Conservation (phyloP, 108 stramenopile genomes). For the Conticribra guillardii region DNA sequence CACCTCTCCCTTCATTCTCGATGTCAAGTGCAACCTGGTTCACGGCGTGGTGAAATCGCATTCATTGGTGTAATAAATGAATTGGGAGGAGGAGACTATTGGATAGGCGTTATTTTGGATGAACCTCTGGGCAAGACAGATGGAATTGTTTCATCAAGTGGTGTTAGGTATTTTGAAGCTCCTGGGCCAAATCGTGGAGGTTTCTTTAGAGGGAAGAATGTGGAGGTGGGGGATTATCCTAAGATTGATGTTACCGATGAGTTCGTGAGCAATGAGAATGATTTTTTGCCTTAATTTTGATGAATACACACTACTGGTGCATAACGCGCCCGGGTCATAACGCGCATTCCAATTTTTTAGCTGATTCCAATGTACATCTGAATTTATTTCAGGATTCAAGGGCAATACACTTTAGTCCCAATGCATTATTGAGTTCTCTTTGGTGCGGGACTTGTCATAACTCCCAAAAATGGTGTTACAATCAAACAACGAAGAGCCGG, state of each 20-base stretch:
- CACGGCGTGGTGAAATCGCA: conserved; percentile 81
- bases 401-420: no score
- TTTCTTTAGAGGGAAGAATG: conserved; percentile 82
- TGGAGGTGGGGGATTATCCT: conserved; percentile 82
- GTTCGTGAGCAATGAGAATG: no score
- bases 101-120: conserved; percentile 95
- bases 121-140: conserved; percentile 93
- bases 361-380: no score
- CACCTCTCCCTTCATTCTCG: conserved; percentile 67
- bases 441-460: no score
- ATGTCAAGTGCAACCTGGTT: conserved; percentile 95
- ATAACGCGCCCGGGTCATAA: no score
- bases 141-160: conserved; percentile 68
- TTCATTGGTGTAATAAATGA: conserved; percentile 85
- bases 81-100: conserved; percentile 71
- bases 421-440: no score
- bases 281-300: no score
- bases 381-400: no score
- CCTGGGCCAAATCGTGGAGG: conserved; percentile 61
- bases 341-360: no score
- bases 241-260: conserved; percentile 78
- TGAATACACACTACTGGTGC: no score
- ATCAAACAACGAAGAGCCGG: no score
- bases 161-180: conserved; percentile 75
- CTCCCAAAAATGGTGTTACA: no score